phyloP scores from a whole-genome alignment of 106 monocot species.

The Hemerocallis citrina region DNA sequence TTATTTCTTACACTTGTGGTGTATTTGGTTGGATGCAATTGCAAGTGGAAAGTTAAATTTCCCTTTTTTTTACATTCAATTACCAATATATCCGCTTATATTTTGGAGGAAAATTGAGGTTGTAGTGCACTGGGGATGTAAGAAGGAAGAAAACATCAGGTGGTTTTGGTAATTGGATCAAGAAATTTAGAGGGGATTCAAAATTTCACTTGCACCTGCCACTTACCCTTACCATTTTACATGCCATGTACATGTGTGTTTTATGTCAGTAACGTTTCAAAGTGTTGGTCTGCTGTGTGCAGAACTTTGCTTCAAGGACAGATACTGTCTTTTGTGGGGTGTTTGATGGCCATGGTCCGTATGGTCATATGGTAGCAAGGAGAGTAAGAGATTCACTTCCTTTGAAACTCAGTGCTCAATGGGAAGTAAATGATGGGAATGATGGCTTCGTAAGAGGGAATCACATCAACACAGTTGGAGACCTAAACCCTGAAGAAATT shows the following conservation, averaged over 20 bases:
- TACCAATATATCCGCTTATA: too few relatives aligned
- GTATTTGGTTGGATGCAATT: too few relatives aligned
- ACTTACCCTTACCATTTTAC: too few relatives aligned
- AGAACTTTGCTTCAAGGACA: conserved; percentile 62
- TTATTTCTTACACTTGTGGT: too few relatives aligned
- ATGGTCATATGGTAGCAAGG: conserved; percentile 79
- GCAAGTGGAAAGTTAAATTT: too few relatives aligned
- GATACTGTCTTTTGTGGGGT: conserved; percentile 83
- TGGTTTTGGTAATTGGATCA: too few relatives aligned
- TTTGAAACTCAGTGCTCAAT: conserved; percentile 32
- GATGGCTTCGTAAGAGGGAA: background rate
- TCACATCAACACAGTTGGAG: conserved; percentile 12
- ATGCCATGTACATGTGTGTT: background rate
- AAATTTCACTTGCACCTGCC: too few relatives aligned
- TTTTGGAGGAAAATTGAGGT: too few relatives aligned
- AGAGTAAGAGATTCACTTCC: conserved; percentile 73
- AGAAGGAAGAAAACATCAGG: too few relatives aligned
- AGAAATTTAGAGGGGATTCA: too few relatives aligned
- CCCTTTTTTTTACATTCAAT: too few relatives aligned
- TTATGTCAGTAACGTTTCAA: background rate
- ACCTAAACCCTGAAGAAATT: conserved; percentile 15
- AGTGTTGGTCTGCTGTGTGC: conserved; percentile 7
- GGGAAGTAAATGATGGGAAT: conserved; percentile 11
- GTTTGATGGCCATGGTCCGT: conserved; percentile 93
- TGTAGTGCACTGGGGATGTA: too few relatives aligned